Conservation (phyloP, 257 asterid genomes). For the Rubia yunnanensis region DNA sequence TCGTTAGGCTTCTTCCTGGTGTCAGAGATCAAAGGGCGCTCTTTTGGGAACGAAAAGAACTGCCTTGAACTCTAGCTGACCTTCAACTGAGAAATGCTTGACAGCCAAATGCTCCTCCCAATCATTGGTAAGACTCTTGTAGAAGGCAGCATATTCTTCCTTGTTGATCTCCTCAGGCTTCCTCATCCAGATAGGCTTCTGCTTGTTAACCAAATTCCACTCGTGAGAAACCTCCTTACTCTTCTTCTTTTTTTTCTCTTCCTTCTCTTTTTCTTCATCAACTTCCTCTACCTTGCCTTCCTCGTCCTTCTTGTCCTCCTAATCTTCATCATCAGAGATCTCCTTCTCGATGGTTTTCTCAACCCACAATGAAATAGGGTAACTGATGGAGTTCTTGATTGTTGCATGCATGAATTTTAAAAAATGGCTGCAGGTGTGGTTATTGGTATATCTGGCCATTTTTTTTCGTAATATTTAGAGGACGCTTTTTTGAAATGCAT, state of each 20-base stretch:
- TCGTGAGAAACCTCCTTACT: conserved; percentile 46
- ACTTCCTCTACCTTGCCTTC: conserved; percentile 34
- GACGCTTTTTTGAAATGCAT: no score
- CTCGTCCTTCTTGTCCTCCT: conserved; percentile 42
- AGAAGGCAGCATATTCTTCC: conserved; percentile 52
- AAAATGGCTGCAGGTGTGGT: no score
- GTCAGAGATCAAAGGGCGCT: conserved; percentile 54
- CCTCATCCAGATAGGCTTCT: conserved; percentile 55
- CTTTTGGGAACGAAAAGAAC: conserved; percentile 44
- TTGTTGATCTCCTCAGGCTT: conserved; percentile 48
- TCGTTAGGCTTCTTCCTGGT: no score
- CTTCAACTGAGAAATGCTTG: conserved; percentile 53
- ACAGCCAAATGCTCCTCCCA: conserved; percentile 55
- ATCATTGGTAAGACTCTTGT: conserved; percentile 51
- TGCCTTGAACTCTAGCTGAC: conserved; percentile 54
- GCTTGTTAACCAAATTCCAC: conserved; percentile 43
- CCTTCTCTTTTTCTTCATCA: conserved; percentile 44
- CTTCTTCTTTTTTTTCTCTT: conserved; percentile 46
- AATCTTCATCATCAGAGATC: conserved; percentile 49
- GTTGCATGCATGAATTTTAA: no score
- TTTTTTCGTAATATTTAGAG: no score
- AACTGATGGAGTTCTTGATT: no score
- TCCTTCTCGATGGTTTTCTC: conserved; percentile 53
- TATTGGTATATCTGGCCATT: no score
- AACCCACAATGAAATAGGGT: conserved; percentile 46